Conservation (phyloP, 1,284 basidiomycete genomes). For the Wallemia mellicola region DNA sequence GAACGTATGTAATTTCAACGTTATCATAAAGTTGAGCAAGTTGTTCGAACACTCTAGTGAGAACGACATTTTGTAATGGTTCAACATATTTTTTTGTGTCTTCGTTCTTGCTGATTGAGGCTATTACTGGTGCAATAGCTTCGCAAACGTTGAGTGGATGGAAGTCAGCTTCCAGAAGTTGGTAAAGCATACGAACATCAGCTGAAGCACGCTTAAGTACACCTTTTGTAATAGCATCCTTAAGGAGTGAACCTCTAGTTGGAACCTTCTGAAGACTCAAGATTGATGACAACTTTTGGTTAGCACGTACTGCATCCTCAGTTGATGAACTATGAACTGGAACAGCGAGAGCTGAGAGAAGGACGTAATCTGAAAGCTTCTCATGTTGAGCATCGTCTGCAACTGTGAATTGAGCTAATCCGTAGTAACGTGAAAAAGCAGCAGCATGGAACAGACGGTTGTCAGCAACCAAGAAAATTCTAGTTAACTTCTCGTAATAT, state of each 20-base stretch:
- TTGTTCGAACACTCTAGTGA: slow-evolving; percentile 77
- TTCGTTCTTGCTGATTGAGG: slow-evolving; percentile 23
- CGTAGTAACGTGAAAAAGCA: slow-evolving; percentile 69
- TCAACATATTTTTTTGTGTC: slow-evolving; percentile 52
- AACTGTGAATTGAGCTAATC: slow-evolving; percentile 31
- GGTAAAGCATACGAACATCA: slow-evolving; percentile 50
- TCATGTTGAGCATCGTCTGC: slow-evolving; percentile 26
- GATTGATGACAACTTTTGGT: slow-evolving; percentile 39
- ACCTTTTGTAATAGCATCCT: slow-evolving; percentile 57
- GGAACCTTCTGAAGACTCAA: slow-evolving; percentile 63
- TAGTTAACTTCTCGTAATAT: slow-evolving; percentile 93
- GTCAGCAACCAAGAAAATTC: slow-evolving; percentile 78
- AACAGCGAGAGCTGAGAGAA: slow-evolving; percentile 75
- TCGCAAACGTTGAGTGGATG: slow-evolving; percentile 71
- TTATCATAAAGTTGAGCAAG: slow-evolving; percentile 81
- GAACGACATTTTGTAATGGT: slow-evolving; percentile 66
- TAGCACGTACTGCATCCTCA: slow-evolving; percentile 20
- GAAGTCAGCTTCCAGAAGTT: slow-evolving; percentile 75
- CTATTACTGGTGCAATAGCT: slow-evolving; percentile 52
- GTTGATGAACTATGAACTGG: slow-evolving; percentile 39
- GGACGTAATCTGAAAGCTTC: slow-evolving; percentile 63
- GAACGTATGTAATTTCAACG: slow-evolving; percentile 45
- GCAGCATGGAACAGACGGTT: slow-evolving; percentile 91
- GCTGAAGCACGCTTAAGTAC: slow-evolving; percentile 55
- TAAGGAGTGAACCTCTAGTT: slow-evolving; percentile 53